phyloP scores from a whole-genome alignment of 176 grass and related monocot genomes.

The Musa acuminata region DNA sequence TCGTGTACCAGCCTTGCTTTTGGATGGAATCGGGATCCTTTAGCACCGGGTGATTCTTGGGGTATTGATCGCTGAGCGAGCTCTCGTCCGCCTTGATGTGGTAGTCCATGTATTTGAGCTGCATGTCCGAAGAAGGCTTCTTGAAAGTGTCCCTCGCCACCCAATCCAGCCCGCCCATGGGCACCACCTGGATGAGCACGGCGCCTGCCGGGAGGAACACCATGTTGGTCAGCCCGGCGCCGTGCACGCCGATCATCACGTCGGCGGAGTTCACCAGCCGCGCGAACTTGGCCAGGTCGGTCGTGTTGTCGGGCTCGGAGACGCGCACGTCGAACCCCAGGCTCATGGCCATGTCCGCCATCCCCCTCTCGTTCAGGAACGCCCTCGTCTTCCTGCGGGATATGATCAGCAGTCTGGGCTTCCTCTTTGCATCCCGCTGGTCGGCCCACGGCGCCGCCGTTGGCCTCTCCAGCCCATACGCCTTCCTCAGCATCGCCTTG shows the following conservation, averaged over 20 bases:
- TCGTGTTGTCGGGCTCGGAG: constrained; percentile 49
- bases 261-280: constrained; percentile 85
- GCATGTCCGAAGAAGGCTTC: constrained; percentile 57
- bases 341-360: constrained; percentile 58
- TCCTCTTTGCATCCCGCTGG: constrained; percentile 43
- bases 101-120: constrained; percentile 80
- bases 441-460: constrained; percentile 32
- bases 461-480: constrained; percentile 58
- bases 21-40: constrained; percentile 63
- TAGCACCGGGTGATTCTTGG: constrained; percentile 47
- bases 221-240: constrained; percentile 86
- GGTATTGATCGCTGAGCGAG: constrained; percentile 72
- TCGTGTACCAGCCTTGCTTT: constrained; percentile 72
- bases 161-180: constrained; percentile 76
- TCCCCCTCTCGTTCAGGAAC: constrained; percentile 59
- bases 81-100: constrained; percentile 71
- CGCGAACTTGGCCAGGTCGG: constrained; percentile 72
- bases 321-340: constrained; percentile 57
- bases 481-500: constrained; percentile 41
- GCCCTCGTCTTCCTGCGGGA: constrained; percentile 26
- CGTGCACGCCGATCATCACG: constrained; percentile 86
- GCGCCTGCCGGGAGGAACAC: constrained; percentile 72
- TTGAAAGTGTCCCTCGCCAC: constrained; percentile 64
- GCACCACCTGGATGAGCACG: constrained; percentile 73
- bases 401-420: constrained; percentile 42